Percentiles rank a stretch among this genome's conserved stretches.
These are phyloP conservation scores for Zygosaccharomyces rouxii DNA, from an alignment of 805 yeast genomes.

Conservation along the genomic window DNA sequence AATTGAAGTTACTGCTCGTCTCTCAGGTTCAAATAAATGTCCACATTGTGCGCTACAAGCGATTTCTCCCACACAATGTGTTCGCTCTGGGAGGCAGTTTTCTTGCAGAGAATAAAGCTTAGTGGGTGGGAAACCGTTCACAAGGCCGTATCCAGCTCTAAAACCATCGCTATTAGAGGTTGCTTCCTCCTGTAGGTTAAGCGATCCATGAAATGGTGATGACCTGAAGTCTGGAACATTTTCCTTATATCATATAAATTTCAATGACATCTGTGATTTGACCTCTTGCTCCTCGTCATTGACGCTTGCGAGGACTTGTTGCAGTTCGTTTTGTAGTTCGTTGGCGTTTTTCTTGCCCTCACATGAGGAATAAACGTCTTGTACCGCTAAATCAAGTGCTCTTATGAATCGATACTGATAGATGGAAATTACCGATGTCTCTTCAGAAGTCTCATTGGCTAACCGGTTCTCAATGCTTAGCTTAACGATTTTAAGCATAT, in stretches of 20 bases:
- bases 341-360: conserved; percentile 7
- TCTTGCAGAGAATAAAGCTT: neutral
- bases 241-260: conserved; percentile 18
- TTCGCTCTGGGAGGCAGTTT: neutral
- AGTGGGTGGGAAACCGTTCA: neutral
- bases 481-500: conserved; percentile 24
- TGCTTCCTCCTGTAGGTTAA: conserved; percentile 52
- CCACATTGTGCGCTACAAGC: neutral
- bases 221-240: conserved; percentile 85
- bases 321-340: conserved; percentile 14
- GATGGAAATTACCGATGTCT: conserved; percentile 12
- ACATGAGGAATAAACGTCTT: conserved; percentile 19
- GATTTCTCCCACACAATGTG: neutral
- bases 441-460: conserved; percentile 8
- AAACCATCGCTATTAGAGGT: conserved; percentile 99
- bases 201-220: conserved; percentile 95
- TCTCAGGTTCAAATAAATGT: neutral
- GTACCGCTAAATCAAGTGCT: conserved; percentile 24
- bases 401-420: conserved; percentile 30
- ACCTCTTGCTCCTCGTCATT: conserved; percentile 26
- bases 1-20: neutral
- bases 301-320: conserved; percentile 14
- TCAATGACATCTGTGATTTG: conserved; percentile 28
- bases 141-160: conserved; percentile 56
- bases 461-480: conserved; percentile 27